These are phyloP conservation scores for Entomortierella lignicola DNA, from an alignment of 192 early-diverging fungal genomes.

Conservation along the genomic window DNA sequence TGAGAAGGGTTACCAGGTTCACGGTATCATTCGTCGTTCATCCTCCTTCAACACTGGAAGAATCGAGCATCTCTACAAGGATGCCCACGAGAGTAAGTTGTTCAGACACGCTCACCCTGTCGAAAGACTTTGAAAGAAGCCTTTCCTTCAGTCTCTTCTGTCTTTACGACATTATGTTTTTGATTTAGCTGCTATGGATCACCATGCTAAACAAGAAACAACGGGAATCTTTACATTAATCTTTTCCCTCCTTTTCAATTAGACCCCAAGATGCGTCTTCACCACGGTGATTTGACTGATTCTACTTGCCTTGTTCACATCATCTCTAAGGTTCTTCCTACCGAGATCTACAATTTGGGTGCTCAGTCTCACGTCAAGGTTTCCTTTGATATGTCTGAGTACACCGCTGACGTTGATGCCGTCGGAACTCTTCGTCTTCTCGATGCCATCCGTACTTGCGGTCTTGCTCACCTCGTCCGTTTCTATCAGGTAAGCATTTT, in stretches of 20 bases:
- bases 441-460: slow-evolving; percentile 84
- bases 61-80: slow-evolving; percentile 82
- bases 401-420: slow-evolving; percentile 85
- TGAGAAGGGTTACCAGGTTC: slow-evolving; percentile 80
- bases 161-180: no score
- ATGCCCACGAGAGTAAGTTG: slow-evolving; percentile 71
- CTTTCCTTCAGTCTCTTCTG: neutral
- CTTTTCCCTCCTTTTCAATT: neutral
- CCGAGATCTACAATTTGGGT: slow-evolving; percentile 83
- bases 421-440: slow-evolving; percentile 83
- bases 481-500: slow-evolving; percentile 67
- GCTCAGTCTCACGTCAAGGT: slow-evolving; percentile 85
- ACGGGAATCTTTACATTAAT: no score
- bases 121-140: no score
- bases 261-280: slow-evolving; percentile 79
- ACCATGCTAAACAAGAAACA: no score
- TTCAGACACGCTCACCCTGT: no score
- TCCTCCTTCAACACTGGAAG: slow-evolving; percentile 87
- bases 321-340: slow-evolving; percentile 78
- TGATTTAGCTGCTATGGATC: no score
- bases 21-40: slow-evolving; percentile 84
- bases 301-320: slow-evolving; percentile 83
- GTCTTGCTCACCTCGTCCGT: slow-evolving; percentile 69
- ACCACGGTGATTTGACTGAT: slow-evolving; percentile 86
- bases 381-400: slow-evolving; percentile 83